Base-by-base conservation (phyloP, 2,329 filamentous ascomycete species). In the Colletotrichum endophyticum region DNA sequence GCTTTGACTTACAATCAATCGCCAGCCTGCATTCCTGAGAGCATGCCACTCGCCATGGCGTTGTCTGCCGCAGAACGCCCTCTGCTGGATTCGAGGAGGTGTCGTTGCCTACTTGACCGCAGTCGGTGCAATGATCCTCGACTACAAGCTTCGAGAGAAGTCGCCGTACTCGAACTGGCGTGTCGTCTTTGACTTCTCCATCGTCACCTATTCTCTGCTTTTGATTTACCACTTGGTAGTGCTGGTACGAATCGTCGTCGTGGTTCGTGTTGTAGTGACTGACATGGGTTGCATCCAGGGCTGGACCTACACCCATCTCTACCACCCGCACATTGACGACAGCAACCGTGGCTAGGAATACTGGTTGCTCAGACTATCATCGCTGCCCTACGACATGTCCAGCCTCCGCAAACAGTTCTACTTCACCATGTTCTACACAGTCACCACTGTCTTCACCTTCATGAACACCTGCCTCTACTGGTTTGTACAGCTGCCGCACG, bases 251-350 rank as follows among this genome's bases (percentile, higher is more conserved):
- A 3, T 22, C 27, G 6, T 30, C 16, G 5, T 6, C 22, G 39
- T n/a, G 39, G 39, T 28, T 16, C 28, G 15, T 62, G 8, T 22
- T 6, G 30, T 59, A 28, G 12, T 15, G 36, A 49, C 34, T 49
- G 19, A 70, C 27, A 2, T 16, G 66, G n/a, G 56, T 62, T n/a
- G 44, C 27, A 68, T 15, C 64, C 71, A 90, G 89, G 83, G 82
- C 32, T 91, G 89, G 89, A 90, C 88, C 0, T 88, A 87, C 66
- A 89, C 89, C 64, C 89, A 91, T 78, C 83, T 90, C 32, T 87
- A 89, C 79, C 87, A 86, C 68, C 88, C 88, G 1, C 83, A 86
- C 12, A 79, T 83, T 11, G 84, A 87, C 22, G 81, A 85, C 0
- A 79, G 83, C 39, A 84, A 82, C 76, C 85, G 80, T 39, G 80